phyloP scores from a whole-genome alignment of 2,329 filamentous ascomycete species.

The Apiospora koreana region DNA sequence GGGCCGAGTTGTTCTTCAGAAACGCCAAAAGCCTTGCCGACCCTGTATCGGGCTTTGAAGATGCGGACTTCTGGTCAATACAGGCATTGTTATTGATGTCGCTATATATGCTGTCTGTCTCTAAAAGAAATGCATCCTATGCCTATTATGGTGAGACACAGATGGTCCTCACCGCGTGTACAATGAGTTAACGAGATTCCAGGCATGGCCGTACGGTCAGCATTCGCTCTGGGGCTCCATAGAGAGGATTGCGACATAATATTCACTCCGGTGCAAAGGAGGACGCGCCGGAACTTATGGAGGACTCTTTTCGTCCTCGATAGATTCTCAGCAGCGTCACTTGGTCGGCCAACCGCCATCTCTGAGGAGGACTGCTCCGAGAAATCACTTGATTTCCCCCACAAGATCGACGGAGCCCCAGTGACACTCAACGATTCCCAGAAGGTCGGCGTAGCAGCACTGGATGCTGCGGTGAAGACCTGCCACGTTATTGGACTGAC shows the following conservation, averaged over 20 bases:
- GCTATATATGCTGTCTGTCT: constrained; percentile 62
- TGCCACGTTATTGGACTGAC: constrained; percentile 60
- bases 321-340: constrained; percentile 60
- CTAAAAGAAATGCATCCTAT: constrained; percentile 64
- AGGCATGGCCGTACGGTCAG: constrained; percentile 66
- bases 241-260: constrained; percentile 59
- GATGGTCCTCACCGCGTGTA: background rate
- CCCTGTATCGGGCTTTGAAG: constrained; percentile 53
- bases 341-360: constrained; percentile 64
- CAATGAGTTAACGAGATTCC: constrained; percentile 6
- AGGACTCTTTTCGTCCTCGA: constrained; percentile 66
- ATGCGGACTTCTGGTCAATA: constrained; percentile 65
- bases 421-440: constrained; percentile 17
- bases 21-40: constrained; percentile 56
- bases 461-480: constrained; percentile 59
- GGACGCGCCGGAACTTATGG: constrained; percentile 60
- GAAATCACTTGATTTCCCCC: constrained; percentile 37
- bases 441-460: constrained; percentile 32
- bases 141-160: constrained; percentile 53
- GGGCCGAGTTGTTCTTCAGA: constrained; percentile 64
- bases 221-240: constrained; percentile 63
- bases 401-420: background rate
- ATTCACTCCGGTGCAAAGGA: constrained; percentile 48
- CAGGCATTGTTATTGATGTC: constrained; percentile 66
- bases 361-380: constrained; percentile 63